Evolutionary conservation across 2,329 filamentous ascomycete species (phyloP).

Genomic region (Balansia obtecta): DNA sequence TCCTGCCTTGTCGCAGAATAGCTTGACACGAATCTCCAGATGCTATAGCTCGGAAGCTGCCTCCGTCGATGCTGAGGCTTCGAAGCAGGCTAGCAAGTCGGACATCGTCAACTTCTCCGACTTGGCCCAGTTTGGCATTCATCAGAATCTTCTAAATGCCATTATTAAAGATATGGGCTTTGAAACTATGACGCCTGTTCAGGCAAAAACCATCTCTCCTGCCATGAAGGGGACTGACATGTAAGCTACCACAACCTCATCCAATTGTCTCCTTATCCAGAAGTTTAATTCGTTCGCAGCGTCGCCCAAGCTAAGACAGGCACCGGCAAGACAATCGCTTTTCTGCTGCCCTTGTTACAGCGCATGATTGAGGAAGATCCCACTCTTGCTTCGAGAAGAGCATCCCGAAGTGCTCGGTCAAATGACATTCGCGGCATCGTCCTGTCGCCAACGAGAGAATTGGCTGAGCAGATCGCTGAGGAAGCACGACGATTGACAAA

Average conservation of each 20-base stretch:
- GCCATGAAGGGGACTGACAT: constrained; percentile 72
- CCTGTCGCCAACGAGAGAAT: constrained; percentile 68
- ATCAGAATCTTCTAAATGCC: constrained; percentile 51
- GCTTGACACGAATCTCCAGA: constrained; percentile 15
- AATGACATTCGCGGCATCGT: constrained; percentile 58
- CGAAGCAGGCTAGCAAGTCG: constrained; percentile 10
- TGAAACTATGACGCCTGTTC: constrained; percentile 83
- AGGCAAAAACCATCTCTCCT: constrained; percentile 69
- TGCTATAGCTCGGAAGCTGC: constrained; percentile 28
- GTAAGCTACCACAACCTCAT: constrained; percentile 39
- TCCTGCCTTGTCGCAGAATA: constrained; percentile 10
- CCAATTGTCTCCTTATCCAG: background rate
- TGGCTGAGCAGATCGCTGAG: constrained; percentile 67
- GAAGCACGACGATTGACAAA: constrained; percentile 60
- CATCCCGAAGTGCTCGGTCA: constrained; percentile 25
- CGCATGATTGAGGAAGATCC: constrained; percentile 57
- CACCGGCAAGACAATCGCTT: constrained; percentile 92
- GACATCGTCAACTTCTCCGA: constrained; percentile 30
- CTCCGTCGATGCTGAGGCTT: constrained; percentile 12
- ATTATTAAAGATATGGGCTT: constrained; percentile 65
- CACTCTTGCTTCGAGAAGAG: constrained; percentile 37
- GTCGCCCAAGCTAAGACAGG: constrained; percentile 93
- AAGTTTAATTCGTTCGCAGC: constrained; percentile 28
- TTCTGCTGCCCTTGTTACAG: constrained; percentile 77
- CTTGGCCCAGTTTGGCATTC: constrained; percentile 37